Evolutionary conservation across 768 basidiomycete species (phyloP).

Genomic region (Boletus bicolor): DNA sequence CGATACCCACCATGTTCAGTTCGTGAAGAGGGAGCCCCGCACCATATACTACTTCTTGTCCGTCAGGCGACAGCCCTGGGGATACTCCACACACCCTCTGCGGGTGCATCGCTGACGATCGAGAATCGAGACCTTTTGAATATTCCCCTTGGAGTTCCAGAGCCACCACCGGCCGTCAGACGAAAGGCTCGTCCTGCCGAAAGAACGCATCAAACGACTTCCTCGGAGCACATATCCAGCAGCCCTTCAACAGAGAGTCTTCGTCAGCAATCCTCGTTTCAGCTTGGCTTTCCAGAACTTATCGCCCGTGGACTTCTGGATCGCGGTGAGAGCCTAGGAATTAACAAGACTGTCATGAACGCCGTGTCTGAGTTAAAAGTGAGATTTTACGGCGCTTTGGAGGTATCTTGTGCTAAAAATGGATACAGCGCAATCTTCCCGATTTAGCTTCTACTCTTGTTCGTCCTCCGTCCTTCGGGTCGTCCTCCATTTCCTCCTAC

Average conservation of each 20-base stretch:
- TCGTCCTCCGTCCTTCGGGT: constrained; percentile 44
- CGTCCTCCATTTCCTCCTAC: constrained; percentile 46
- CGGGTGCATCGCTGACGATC: constrained; percentile 72
- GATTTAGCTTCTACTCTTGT: constrained; percentile 72
- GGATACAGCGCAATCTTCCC: constrained; percentile 72
- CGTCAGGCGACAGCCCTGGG: constrained; percentile 81
- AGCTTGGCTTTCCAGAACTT: constrained; percentile 64
- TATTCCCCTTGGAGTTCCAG: constrained; percentile 66
- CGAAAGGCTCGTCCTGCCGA: constrained; percentile 35
- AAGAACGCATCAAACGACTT: constrained; percentile 28
- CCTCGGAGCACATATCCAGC: constrained; percentile 18
- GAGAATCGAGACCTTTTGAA: constrained; percentile 81
- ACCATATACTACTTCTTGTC: constrained; percentile 68
- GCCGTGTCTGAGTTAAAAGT: constrained; percentile 79
- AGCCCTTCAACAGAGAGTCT: constrained; percentile 29
- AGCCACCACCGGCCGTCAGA: constrained; percentile 37
- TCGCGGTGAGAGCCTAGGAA: constrained; percentile 74
- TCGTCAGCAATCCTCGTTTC: constrained; percentile 41
- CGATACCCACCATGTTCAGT: constrained; percentile 65
- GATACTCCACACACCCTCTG: constrained; percentile 67
- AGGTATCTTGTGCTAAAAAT: constrained; percentile 7
- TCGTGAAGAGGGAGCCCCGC: constrained; percentile 38
- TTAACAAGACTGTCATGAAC: constrained; percentile 78
- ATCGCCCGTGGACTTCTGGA: constrained; percentile 72
- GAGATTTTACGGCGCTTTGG: constrained; percentile 17